These are phyloP conservation scores for Fusarium sarcochroum DNA, from an alignment of 2,329 filamentous ascomycete genomes.

Conservation along the genomic window DNA sequence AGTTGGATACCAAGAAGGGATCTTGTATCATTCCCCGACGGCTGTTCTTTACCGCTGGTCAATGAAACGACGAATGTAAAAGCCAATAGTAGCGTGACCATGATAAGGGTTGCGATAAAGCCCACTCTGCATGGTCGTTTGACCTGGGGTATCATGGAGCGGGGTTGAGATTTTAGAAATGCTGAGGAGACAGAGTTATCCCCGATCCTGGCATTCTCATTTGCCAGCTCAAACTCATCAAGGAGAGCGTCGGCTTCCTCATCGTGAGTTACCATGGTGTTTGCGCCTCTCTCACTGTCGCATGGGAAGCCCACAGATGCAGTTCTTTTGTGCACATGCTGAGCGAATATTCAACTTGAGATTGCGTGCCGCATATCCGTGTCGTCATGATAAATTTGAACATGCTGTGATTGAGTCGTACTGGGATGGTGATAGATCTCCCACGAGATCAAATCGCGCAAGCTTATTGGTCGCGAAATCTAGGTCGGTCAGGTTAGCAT, in stretches of 20 bases:
- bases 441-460: constrained; percentile 18
- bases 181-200: not conserved
- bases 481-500: constrained; percentile 2
- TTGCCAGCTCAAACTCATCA: constrained; percentile 3
- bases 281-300: not conserved
- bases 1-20: not conserved
- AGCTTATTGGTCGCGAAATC: not conserved
- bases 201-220: not conserved
- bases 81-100: not conserved
- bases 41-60: rapidly evolving
- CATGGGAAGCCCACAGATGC: not conserved
- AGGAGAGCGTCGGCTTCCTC: constrained; percentile 20
- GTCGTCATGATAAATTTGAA: not conserved
- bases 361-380: constrained; percentile 17
- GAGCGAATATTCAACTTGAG: not conserved
- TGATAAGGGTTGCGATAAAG: not conserved
- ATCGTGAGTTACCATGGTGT: constrained; percentile 18
- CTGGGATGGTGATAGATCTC: not conserved
- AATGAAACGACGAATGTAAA: not conserved
- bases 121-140: not conserved
- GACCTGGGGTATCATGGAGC: rapidly evolving
- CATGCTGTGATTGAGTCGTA: constrained; percentile 1
- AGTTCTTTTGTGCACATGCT: not conserved
- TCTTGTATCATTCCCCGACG: rapidly evolving
- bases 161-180: not conserved